Base-by-base conservation (phyloP, 495 filamentous ascomycete species). In the Massariosphaeria phaeospora region DNA sequence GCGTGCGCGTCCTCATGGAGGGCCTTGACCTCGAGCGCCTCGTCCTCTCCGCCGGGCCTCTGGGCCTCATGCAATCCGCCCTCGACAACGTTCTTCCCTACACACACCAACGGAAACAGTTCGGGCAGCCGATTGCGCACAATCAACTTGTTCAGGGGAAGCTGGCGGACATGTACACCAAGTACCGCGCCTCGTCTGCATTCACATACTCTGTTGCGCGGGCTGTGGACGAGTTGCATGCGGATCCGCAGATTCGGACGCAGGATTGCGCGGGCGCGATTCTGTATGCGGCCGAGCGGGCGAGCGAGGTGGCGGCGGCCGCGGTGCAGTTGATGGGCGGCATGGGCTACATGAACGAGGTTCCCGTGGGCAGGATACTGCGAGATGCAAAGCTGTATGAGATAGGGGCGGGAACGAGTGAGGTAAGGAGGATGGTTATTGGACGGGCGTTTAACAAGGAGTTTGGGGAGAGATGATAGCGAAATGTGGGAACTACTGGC, bases 81-180 rank as follows among this genome's bases (percentile, higher is more conserved):
- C 78, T 98, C 29, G 91, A 96, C 70, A 75, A 93, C 3, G 83
- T 85, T 9, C 78, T 97, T 17, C 91, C 94, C 0, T 97, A 95
- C 70, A 87, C 85, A 3, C 93, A 97, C 70, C 76, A 81, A 44
- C 83, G 93, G 42, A 88, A 85, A 67, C 93, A 98, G 71, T 98
- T 98, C 71, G 82, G 82, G 29, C 75, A 61, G 0, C 94, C 93
- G 1, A 89, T 98, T 57, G 91, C 88, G 0, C 85, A 94, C 57
- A 94, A 95, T 70, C 94, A 98, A 69, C 73, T 97, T 52, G 78
- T 98, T 29, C 94, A 97, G 70, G 93, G 86, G 20, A 91, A 91
- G 69, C 76, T 97, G 18, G 90, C 93, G 51, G 90, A 96, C 68
- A 97, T 98, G 90, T 93, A 97, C 73, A 95, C 87, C 29, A 93